Base-by-base conservation (phyloP, 495 filamentous ascomycete species). In the Penicillium lividum region DNA sequence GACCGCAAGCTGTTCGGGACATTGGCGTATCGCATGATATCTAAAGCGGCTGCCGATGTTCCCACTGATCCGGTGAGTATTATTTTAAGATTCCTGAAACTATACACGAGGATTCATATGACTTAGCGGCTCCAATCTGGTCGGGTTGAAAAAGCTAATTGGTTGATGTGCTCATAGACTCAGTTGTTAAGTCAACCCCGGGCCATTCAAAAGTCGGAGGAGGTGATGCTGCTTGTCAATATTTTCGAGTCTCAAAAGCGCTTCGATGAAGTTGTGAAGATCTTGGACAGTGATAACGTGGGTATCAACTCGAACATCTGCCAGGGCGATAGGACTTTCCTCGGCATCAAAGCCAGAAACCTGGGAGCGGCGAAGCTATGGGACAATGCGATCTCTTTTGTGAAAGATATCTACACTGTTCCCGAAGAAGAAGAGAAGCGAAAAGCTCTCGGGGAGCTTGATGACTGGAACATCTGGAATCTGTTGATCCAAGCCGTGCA, bases 381-480 rank as follows among this genome's bases (percentile, higher is more conserved):
- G 83, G 59, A 74, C 25, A 66, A 74, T 22, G 73, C 74, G 15
- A 71, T 79, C 53, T 63, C 73, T 16, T 81, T 75, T 72, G 76
- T 66, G 50, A 77, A 64, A 56, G 56, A 51, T 27, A 74, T 70
- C 48, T 82, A 69, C 56, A 65, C 64, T 45, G 72, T 76, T 46
- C 69, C 65, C 11, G 68, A 60, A 28, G 65, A 67, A 11, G 71
- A 73, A 28, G 63, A 56, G 16, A 69, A 71, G 56, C 64, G 59
- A 15, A 75, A 74, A 15, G 57, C 65, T 27, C 65, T 78, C 18
- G 73, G 76, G 30, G 71, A 77, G 59, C 78, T 75, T 46, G 82
- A 86, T 66, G 82, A 86, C 53, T 86, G 84, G 81, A 74, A 67
- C 46, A 72, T 83, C 31, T 87, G 84, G 84, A 73, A 77, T n/a